A percentile compares a stretch with the other conserved stretches of the same genome.
phyloP scores from a whole-genome alignment of 768 basidiomycete genomes.

The Pleurotus pulmonarius region DNA sequence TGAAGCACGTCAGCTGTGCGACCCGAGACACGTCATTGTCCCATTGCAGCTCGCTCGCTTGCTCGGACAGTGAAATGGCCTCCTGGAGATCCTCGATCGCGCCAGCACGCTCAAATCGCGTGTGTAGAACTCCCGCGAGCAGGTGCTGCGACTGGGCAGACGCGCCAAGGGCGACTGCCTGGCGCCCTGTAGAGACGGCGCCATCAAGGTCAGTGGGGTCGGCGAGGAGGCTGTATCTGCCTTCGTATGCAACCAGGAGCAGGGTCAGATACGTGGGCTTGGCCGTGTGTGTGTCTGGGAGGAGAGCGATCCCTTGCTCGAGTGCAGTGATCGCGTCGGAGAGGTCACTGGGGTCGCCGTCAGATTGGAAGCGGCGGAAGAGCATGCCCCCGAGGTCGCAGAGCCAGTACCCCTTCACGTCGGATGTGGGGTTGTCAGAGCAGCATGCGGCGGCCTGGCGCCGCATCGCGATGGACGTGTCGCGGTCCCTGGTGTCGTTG shows the following conservation, averaged over 20 bases:
- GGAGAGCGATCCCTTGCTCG: background rate
- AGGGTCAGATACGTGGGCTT: background rate
- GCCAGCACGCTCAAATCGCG: background rate
- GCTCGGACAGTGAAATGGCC: background rate
- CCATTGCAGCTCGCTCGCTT: background rate
- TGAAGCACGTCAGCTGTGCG: background rate
- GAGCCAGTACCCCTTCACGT: background rate
- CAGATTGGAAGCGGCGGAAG: background rate
- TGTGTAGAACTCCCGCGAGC: background rate
- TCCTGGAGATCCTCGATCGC: background rate
- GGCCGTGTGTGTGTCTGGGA: background rate
- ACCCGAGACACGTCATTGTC: background rate
- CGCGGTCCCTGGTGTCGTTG: background rate
- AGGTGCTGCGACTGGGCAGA: no score
- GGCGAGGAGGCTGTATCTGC: constrained; percentile 1
- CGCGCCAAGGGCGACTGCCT: background rate
- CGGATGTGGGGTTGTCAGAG: background rate
- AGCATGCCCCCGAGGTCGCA: background rate
- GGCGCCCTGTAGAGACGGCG: background rate
- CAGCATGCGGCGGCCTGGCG: background rate
- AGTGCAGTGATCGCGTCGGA: background rate
- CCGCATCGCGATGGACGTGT: background rate
- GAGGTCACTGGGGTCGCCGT: constrained; percentile 1
- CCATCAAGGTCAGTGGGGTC: constrained; percentile 2
- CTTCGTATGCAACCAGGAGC: background rate